Evolutionary conservation across 164 flowering plant genomes (phyloP).

Genomic region (Piper longum): DNA sequence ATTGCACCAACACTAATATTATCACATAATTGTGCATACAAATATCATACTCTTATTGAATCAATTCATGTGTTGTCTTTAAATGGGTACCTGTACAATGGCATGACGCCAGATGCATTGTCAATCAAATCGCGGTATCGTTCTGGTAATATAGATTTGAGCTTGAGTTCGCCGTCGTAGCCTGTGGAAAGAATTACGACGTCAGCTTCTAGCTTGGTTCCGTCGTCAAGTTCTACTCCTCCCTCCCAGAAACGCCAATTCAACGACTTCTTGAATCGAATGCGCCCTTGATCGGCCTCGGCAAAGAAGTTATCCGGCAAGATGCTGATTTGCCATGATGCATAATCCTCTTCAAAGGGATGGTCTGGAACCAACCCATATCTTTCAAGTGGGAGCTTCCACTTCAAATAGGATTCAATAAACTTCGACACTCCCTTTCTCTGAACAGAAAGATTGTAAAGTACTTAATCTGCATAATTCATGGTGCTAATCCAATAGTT

Average conservation of each 20-base stretch:
- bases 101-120: conserved; percentile 51
- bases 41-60: too few species aligned
- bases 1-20: background rate
- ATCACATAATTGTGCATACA: too few species aligned
- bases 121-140: conserved; percentile 52
- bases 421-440: conserved; percentile 46
- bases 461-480: background rate
- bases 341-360: conserved; percentile 81
- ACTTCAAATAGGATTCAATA: conserved; percentile 57
- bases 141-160: conserved; percentile 50
- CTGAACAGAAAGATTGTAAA: conserved; percentile 16
- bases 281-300: conserved; percentile 73
- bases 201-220: conserved; percentile 62
- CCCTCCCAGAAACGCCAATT: conserved; percentile 69
- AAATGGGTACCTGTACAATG: conserved; percentile 54
- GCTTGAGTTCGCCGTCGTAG: conserved; percentile 71
- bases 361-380: conserved; percentile 82
- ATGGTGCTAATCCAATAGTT: background rate
- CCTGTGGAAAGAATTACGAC: conserved; percentile 82
- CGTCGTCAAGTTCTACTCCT: conserved; percentile 67
- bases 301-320: conserved; percentile 72
- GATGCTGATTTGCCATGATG: conserved; percentile 91
- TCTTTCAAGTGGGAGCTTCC: conserved; percentile 67
- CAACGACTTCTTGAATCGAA: conserved; percentile 47
- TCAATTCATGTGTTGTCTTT: background rate